Evolutionary conservation across 1,284 basidiomycete species (phyloP).

Genomic region (Cronartium ribicola): DNA sequence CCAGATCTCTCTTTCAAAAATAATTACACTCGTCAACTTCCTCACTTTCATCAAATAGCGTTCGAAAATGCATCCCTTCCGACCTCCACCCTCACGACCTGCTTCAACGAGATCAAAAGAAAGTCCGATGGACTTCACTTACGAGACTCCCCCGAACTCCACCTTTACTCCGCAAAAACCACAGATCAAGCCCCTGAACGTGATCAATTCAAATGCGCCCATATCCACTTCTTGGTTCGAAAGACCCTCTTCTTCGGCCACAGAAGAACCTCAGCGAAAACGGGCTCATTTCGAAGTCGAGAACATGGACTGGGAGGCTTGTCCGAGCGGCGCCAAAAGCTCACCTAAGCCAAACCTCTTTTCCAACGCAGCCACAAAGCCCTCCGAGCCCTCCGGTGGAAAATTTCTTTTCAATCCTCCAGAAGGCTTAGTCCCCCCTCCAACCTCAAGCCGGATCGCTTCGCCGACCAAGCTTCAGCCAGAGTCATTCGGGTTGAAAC

Average conservation of each 20-base stretch:
- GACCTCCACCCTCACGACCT: slow-evolving; percentile 5
- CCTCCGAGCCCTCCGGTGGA: not conserved
- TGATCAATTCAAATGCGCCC: slow-evolving; percentile 8
- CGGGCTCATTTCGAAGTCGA: slow-evolving; percentile 22
- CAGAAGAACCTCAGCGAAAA: slow-evolving; percentile 13
- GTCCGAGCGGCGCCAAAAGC: not conserved
- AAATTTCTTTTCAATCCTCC: not conserved
- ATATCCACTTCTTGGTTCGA: slow-evolving; percentile 1
- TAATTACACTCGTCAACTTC: not conserved
- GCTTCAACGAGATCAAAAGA: slow-evolving; percentile 21
- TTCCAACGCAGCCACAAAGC: not conserved
- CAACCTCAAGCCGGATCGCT: not conserved
- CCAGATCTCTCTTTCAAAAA: no score
- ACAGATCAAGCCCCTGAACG: slow-evolving; percentile 12
- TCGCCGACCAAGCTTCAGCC: slow-evolving; percentile 20
- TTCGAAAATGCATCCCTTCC: slow-evolving; percentile 28
- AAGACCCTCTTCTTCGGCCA: not conserved
- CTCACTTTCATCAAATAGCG: not conserved
- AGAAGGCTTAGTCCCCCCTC: slow-evolving; percentile 1
- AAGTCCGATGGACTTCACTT: slow-evolving; percentile 32
- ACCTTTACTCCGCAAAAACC: not conserved
- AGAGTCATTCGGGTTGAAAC: slow-evolving; percentile 14
- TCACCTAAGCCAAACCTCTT: not conserved
- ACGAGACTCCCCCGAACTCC: slow-evolving; percentile 15
- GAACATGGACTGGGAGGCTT: slow-evolving; percentile 36